These are phyloP conservation scores for Leccinum pellstonianum DNA, from an alignment of 768 basidiomycete species.

Conservation along the genomic window DNA sequence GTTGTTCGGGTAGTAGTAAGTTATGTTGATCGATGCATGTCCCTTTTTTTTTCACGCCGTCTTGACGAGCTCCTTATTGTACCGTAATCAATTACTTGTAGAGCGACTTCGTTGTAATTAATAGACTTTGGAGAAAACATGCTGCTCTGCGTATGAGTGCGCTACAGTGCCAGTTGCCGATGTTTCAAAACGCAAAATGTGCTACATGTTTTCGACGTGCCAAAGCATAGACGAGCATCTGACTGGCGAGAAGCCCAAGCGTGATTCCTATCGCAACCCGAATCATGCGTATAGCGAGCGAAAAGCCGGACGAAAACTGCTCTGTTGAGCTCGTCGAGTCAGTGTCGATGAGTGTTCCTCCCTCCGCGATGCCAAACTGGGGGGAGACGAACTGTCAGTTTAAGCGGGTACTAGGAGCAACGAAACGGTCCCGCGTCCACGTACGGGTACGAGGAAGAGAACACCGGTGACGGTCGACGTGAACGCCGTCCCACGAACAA, in stretches of 20 bases:
- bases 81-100: slow-evolving; percentile 34
- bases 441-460: slow-evolving; percentile 83
- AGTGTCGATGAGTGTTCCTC: slow-evolving; percentile 60
- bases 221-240: slow-evolving; percentile 72
- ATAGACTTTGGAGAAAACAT: slow-evolving; percentile 22
- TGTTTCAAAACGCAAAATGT: slow-evolving; percentile 68
- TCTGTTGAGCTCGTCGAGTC: slow-evolving; percentile 52
- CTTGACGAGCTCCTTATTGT: slow-evolving; percentile 21
- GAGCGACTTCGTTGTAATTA: slow-evolving; percentile 31
- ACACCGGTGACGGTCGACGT: slow-evolving; percentile 93
- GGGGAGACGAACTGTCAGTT: slow-evolving; percentile 20
- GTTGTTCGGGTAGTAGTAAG: slow-evolving; percentile 54
- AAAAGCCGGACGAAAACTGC: slow-evolving; percentile 74
- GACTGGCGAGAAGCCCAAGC: slow-evolving; percentile 79
- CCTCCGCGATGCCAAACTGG: slow-evolving; percentile 77
- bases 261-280: slow-evolving; percentile 84
- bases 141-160: neutral
- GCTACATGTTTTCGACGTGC: slow-evolving; percentile 71
- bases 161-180: neutral
- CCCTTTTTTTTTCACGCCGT: slow-evolving; percentile 9
- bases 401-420: neutral
- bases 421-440: slow-evolving; percentile 26
- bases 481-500: slow-evolving; percentile 78
- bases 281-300: slow-evolving; percentile 79
- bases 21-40: slow-evolving; percentile 24